Conservation (phyloP, 2,329 filamentous ascomycete species). For the Neopestalotiopsis clavispora region DNA sequence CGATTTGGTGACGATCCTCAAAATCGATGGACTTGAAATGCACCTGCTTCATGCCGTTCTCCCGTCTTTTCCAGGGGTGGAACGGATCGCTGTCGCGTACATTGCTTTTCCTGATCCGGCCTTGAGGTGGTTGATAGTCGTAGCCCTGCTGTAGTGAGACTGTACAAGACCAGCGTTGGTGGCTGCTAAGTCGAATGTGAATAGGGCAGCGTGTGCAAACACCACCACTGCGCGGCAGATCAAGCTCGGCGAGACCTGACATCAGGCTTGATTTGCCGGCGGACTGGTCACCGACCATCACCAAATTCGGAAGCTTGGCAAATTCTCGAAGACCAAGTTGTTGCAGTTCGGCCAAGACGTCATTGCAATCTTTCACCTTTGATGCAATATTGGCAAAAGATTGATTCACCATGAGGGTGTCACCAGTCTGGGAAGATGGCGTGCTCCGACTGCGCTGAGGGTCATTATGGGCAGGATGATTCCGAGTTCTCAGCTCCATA, state of each 20-base stretch:
- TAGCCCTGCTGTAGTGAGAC: constrained; percentile 73
- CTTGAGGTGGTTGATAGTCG: constrained; percentile 49
- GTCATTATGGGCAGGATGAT: background rate
- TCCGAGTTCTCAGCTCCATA: constrained; percentile 9
- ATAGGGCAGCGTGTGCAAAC: constrained; percentile 80
- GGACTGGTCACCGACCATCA: constrained; percentile 84
- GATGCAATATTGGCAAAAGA: constrained; percentile 60
- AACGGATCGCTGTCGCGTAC: constrained; percentile 60
- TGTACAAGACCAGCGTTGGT: constrained; percentile 68
- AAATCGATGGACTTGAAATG: constrained; percentile 65
- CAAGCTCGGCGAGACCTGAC: constrained; percentile 60
- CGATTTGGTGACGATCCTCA: constrained; percentile 64
- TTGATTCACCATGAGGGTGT: constrained; percentile 36
- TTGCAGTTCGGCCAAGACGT: constrained; percentile 71
- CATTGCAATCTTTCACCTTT: constrained; percentile 68
- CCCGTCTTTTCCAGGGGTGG: constrained; percentile 58
- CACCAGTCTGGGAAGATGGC: constrained; percentile 27
- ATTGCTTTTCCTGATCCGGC: constrained; percentile 48
- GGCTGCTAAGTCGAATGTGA: constrained; percentile 72
- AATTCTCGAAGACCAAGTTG: constrained; percentile 70
- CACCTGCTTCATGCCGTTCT: constrained; percentile 44
- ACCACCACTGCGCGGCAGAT: constrained; percentile 55
- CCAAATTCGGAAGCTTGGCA: constrained; percentile 76
- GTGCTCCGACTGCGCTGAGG: background rate
- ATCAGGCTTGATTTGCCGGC: constrained; percentile 74